These are phyloP conservation scores for Mucuna pruriens DNA, from an alignment of 306 rosid species.

Conservation along the genomic window DNA sequence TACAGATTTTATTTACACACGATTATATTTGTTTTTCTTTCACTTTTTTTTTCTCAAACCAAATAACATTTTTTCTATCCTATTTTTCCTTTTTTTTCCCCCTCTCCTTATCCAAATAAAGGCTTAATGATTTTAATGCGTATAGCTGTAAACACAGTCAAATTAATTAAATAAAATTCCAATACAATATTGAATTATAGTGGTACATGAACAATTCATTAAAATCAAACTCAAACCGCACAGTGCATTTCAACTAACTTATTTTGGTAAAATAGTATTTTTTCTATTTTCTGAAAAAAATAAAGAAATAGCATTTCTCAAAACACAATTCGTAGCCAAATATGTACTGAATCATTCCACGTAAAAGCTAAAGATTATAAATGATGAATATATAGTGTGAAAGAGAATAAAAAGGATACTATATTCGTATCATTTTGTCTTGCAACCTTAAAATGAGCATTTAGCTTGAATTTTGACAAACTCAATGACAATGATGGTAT, in stretches of 20 bases:
- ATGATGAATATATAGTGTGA: slow-evolving; percentile 1
- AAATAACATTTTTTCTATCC: too few species aligned
- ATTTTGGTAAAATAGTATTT: not conserved
- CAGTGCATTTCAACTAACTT: not conserved
- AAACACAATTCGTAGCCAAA: not conserved
- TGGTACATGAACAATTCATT: not conserved
- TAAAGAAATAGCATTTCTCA: not conserved
- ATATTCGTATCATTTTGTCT: slow-evolving; percentile 22
- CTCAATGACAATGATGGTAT: slow-evolving; percentile 21
- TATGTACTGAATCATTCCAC: not conserved
- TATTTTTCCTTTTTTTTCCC: too few species aligned
- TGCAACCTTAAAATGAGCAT: slow-evolving; percentile 37
- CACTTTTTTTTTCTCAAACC: too few species aligned
- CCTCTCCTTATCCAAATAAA: not conserved
- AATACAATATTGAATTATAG: not conserved
- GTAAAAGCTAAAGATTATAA: not conserved
- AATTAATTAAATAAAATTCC: not conserved
- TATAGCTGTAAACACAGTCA: not conserved
- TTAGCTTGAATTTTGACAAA: not conserved
- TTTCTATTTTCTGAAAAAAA: not conserved
- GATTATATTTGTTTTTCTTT: too few species aligned
- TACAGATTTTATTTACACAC: too few species aligned
- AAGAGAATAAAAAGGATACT: slow-evolving; percentile 1
- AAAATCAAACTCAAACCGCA: not conserved
- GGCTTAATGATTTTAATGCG: not conserved